Conservation (phyloP, 805 yeast species). For the Cyberlindnera maritima region DNA sequence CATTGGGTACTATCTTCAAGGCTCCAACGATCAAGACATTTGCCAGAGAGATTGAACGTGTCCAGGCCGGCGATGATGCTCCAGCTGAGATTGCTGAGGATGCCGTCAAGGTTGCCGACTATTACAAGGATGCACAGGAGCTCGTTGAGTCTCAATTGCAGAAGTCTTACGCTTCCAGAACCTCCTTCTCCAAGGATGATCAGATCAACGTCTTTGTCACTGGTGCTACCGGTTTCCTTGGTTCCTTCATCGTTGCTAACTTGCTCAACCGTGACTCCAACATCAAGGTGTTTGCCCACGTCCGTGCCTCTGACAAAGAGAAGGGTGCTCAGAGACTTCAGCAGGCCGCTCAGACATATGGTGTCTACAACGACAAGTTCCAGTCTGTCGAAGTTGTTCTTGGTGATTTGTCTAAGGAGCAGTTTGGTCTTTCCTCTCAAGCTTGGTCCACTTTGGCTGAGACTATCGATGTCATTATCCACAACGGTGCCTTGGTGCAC, state of each 20-base stretch:
- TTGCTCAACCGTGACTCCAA: conserved; percentile 55
- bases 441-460: conserved; percentile 59
- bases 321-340: conserved; percentile 76
- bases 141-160: conserved; percentile 41
- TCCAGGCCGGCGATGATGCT: conserved; percentile 49
- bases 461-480: conserved; percentile 78
- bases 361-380: conserved; percentile 57
- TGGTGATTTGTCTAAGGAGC: conserved; percentile 74
- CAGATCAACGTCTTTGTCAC: conserved; percentile 74
- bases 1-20: conserved; percentile 86
- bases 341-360: conserved; percentile 77
- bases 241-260: conserved; percentile 83
- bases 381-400: conserved; percentile 63
- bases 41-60: conserved; percentile 65
- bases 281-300: conserved; percentile 80
- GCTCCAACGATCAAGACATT: conserved; percentile 81
- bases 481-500: conserved; percentile 97
- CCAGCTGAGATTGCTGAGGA: conserved; percentile 37
- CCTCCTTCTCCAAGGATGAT: conserved; percentile 34
- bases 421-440: conserved; percentile 62
- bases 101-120: conserved; percentile 37
- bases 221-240: conserved; percentile 96
- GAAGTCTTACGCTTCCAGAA: conserved; percentile 43
- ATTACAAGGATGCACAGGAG: conserved; percentile 72
- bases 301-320: conserved; percentile 69